These are phyloP conservation scores for Albugo laibachii DNA, from an alignment of 352 stramenopile genomes.

Conservation along the genomic window DNA sequence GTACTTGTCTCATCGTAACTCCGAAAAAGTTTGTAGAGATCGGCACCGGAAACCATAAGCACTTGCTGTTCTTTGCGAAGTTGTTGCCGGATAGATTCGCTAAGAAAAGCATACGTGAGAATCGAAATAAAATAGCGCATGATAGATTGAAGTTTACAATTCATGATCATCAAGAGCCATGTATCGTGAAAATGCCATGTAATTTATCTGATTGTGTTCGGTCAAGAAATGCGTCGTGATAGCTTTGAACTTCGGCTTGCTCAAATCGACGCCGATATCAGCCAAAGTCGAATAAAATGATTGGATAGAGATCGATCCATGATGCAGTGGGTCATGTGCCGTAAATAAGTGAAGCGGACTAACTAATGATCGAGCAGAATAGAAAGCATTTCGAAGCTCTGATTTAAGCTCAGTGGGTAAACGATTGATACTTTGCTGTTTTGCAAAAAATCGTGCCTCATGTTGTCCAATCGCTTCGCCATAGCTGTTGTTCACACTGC, in stretches of 20 bases:
- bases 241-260: slow-evolving; percentile 11
- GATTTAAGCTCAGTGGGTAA: slow-evolving; percentile 10
- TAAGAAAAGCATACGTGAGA: slow-evolving; percentile 5
- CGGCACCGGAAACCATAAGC: slow-evolving; percentile 14
- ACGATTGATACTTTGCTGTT: background rate
- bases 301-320: slow-evolving; percentile 16
- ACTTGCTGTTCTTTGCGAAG: slow-evolving; percentile 12
- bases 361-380: slow-evolving; percentile 20
- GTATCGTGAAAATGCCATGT: slow-evolving; percentile 20
- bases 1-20: slow-evolving; percentile 19
- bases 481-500: slow-evolving; percentile 7
- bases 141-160: slow-evolving; percentile 11
- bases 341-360: slow-evolving; percentile 28
- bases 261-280: slow-evolving; percentile 21
- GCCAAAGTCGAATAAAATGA: slow-evolving; percentile 24
- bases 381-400: slow-evolving; percentile 25
- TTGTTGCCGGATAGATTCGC: slow-evolving; percentile 21
- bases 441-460: background rate
- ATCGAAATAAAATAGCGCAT: background rate
- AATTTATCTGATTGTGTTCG: slow-evolving; percentile 21
- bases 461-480: background rate
- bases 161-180: slow-evolving; percentile 29
- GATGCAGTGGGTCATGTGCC: slow-evolving; percentile 19
- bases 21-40: slow-evolving; percentile 18
- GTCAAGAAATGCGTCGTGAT: slow-evolving; percentile 24